These are phyloP conservation scores for Alternaria incomplexa DNA, from an alignment of 2,329 filamentous ascomycete genomes.

Conservation along the genomic window DNA sequence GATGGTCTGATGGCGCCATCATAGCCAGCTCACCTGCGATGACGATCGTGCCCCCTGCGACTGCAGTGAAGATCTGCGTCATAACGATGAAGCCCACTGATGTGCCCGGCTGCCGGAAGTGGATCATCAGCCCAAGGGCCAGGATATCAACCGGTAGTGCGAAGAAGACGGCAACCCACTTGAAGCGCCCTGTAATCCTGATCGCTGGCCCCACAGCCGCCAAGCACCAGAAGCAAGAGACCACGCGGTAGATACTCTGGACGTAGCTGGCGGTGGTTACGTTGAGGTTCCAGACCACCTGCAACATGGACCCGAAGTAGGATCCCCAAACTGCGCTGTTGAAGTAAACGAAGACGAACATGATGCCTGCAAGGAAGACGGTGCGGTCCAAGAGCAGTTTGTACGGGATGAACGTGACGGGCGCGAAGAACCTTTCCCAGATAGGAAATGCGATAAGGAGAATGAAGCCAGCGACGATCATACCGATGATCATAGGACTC, in stretches of 20 bases:
- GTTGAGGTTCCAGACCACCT: slow-evolving; percentile 44
- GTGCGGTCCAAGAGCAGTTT: slow-evolving; percentile 42
- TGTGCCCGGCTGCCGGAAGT: slow-evolving; percentile 27
- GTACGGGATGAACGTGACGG: slow-evolving; percentile 33
- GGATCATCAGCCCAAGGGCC: slow-evolving; percentile 11
- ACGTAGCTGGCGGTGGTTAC: slow-evolving; percentile 43
- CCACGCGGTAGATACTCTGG: slow-evolving; percentile 41
- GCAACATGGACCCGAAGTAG: slow-evolving; percentile 48
- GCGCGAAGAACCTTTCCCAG: background rate
- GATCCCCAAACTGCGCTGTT: slow-evolving; percentile 39
- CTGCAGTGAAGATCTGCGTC: slow-evolving; percentile 34
- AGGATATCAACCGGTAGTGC: slow-evolving; percentile 30
- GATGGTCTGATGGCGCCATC: slow-evolving; percentile 24
- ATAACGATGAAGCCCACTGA: slow-evolving; percentile 38
- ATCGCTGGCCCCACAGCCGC: slow-evolving; percentile 15
- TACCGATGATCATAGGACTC: slow-evolving; percentile 43
- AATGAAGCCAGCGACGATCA: slow-evolving; percentile 45
- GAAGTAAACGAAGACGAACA: slow-evolving; percentile 46
- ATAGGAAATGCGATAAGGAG: slow-evolving; percentile 18
- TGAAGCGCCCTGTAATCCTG: slow-evolving; percentile 23
- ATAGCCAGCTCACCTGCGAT: slow-evolving; percentile 28
- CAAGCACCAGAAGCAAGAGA: slow-evolving; percentile 17
- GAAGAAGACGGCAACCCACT: slow-evolving; percentile 17
- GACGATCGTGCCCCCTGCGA: slow-evolving; percentile 30
- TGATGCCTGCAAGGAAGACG: slow-evolving; percentile 57